Percentiles rank a stretch among this genome's conserved stretches.
phyloP scores from a whole-genome alignment of 495 filamentous ascomycete species.

The Mytilinidion resinicola region DNA sequence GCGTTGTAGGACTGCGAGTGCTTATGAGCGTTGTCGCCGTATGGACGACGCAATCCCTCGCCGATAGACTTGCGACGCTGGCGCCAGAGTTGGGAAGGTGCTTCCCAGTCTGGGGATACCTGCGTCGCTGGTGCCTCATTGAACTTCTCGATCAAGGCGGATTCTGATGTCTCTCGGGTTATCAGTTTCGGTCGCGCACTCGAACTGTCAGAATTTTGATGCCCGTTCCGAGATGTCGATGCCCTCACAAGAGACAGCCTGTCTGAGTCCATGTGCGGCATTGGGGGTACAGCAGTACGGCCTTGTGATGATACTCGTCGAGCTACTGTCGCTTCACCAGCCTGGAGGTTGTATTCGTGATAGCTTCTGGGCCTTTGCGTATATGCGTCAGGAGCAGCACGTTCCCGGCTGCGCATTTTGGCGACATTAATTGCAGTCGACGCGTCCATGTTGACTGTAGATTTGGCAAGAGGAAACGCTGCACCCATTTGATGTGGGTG shows the following conservation, averaged over 20 bases:
- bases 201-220: background rate
- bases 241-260: background rate
- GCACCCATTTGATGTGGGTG: conserved; percentile 37
- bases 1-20: background rate
- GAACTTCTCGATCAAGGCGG: conserved; percentile 18
- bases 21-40: background rate
- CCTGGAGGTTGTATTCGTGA: conserved; percentile 21
- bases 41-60: conserved; percentile 14
- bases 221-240: background rate
- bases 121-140: conserved; percentile 7
- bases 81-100: conserved; percentile 22
- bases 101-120: conserved; percentile 19
- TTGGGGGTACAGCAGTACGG: conserved; percentile 22
- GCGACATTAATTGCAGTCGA: conserved; percentile 35
- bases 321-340: conserved; percentile 1
- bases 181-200: conserved; percentile 8
- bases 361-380: conserved; percentile 22
- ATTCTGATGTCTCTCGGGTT: conserved; percentile 11
- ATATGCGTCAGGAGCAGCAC: conserved; percentile 13
- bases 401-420: conserved; percentile 36
- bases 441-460: conserved; percentile 35
- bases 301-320: conserved; percentile 10
- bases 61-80: conserved; percentile 27
- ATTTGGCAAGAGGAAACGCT: conserved; percentile 20
- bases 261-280: conserved; percentile 21